These are phyloP conservation scores for Drechslerella dactyloides DNA, from an alignment of 2,329 filamentous ascomycete genomes.

Conservation along the genomic window DNA sequence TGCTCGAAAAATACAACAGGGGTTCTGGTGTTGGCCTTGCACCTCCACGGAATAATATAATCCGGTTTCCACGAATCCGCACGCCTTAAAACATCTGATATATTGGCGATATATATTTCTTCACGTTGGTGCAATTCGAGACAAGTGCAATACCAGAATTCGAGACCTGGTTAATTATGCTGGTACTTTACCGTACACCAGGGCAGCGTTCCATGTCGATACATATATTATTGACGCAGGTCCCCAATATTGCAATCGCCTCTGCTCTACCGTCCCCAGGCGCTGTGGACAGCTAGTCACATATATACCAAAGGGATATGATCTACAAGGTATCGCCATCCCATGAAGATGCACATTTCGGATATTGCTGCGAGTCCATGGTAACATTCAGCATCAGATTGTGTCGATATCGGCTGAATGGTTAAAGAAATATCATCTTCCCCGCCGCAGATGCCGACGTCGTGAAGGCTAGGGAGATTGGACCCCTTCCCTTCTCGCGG, in stretches of 20 bases:
- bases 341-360: neutral
- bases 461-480: slow-evolving; percentile 18
- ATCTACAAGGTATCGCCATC: slow-evolving; percentile 24
- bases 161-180: neutral
- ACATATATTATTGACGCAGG: slow-evolving; percentile 39
- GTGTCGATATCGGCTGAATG: slow-evolving; percentile 43
- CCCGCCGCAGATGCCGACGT: slow-evolving; percentile 18
- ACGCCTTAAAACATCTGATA: slow-evolving; percentile 13
- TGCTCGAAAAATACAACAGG: slow-evolving; percentile 27
- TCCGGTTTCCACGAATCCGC: slow-evolving; percentile 50
- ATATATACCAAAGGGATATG: slow-evolving; percentile 28
- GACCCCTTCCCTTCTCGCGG: slow-evolving; percentile 5
- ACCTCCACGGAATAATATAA: slow-evolving; percentile 47
- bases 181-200: neutral
- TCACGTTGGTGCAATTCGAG: no score
- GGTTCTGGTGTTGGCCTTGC: slow-evolving; percentile 25
- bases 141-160: neutral
- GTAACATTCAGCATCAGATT: slow-evolving; percentile 12
- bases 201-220: slow-evolving; percentile 11
- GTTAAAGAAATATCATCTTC: slow-evolving; percentile 24
- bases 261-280: slow-evolving; percentile 1
- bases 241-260: slow-evolving; percentile 15
- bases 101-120: slow-evolving; percentile 16
- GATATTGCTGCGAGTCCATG: neutral
- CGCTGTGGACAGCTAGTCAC: slow-evolving; percentile 5